phyloP scores from a whole-genome alignment of 441 rosid genomes.

The Adansonia madagascariensis region DNA sequence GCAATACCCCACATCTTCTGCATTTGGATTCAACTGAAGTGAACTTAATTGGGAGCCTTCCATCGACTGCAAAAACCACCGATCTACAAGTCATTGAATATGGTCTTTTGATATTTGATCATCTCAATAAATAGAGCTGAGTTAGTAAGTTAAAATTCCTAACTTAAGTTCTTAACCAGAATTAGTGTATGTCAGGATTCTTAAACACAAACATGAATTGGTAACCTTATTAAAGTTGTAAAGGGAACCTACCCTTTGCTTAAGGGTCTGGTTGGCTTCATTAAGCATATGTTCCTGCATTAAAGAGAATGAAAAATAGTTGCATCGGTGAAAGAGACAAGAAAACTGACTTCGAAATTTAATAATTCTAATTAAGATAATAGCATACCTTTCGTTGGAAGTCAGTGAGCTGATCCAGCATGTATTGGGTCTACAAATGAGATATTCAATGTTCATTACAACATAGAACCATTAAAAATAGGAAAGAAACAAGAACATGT shows the following conservation, averaged over 20 bases:
- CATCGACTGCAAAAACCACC: constrained; percentile 54
- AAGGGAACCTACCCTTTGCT: constrained; percentile 71
- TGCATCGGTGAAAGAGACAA: not conserved
- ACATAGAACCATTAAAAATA: not conserved
- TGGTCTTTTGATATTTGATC: not conserved
- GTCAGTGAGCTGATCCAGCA: constrained; percentile 94
- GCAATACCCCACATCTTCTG: constrained; percentile 62
- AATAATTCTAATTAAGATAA: not conserved
- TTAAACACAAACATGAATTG: no score
- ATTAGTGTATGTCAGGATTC: not conserved
- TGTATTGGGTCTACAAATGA: constrained; percentile 70
- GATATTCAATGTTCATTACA: not conserved
- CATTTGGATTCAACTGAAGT: constrained; percentile 65
- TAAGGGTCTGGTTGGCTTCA: constrained; percentile 77
- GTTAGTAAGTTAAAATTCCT: not conserved
- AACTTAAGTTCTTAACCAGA: not conserved
- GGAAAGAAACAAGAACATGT: no score
- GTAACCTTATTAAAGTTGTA: not conserved
- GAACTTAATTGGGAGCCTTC: constrained; percentile 82
- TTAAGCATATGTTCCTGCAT: constrained; percentile 76
- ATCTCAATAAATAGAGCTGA: not conserved
- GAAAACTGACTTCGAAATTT: not conserved
- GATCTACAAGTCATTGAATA: not conserved
- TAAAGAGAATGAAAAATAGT: not conserved
- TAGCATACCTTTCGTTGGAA: constrained; percentile 77